Conservation (phyloP, 768 basidiomycete genomes). For the Tephrocybe rancida region DNA sequence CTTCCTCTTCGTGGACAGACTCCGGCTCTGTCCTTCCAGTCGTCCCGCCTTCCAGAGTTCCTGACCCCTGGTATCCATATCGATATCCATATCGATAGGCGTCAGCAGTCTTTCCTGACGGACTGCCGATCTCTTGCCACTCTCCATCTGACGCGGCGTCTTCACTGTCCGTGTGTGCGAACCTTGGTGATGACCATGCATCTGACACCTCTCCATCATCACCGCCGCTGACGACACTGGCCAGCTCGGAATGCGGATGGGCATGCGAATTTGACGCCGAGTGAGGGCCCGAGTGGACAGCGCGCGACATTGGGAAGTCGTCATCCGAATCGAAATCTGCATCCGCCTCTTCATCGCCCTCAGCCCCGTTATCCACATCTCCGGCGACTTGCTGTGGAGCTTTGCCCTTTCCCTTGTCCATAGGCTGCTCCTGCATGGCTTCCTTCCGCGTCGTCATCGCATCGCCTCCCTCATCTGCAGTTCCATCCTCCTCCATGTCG, state of each 20-base stretch:
- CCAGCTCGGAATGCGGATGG: conserved; percentile 8
- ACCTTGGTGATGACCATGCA: conserved; percentile 41
- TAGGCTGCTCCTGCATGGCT: too few species aligned
- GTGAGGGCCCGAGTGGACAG: background rate
- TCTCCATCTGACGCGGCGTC: conserved; percentile 12
- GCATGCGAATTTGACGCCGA: background rate
- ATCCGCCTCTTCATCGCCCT: conserved; percentile 11
- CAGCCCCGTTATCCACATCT: conserved; percentile 1
- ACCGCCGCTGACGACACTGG: background rate
- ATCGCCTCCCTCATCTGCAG: background rate
- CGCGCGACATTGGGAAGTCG: background rate
- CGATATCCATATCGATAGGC: conserved; percentile 26
- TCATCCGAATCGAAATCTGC: background rate
- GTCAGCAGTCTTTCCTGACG: background rate
- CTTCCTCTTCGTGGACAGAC: conserved; percentile 11
- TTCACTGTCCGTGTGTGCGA: conserved; percentile 32
- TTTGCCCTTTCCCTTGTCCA: background rate
- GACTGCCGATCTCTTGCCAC: conserved; percentile 5
- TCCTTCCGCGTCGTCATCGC: background rate
- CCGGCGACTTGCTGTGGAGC: conserved; percentile 11
- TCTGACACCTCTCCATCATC: conserved; percentile 17
- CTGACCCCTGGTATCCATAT: conserved; percentile 26
- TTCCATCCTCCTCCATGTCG: background rate
- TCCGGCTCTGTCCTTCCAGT: conserved; percentile 8
- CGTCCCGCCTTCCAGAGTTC: background rate